Evolutionary conservation across 2,329 filamentous ascomycete species (phyloP).

Genomic region (Phaeosphaeria sp.): DNA sequence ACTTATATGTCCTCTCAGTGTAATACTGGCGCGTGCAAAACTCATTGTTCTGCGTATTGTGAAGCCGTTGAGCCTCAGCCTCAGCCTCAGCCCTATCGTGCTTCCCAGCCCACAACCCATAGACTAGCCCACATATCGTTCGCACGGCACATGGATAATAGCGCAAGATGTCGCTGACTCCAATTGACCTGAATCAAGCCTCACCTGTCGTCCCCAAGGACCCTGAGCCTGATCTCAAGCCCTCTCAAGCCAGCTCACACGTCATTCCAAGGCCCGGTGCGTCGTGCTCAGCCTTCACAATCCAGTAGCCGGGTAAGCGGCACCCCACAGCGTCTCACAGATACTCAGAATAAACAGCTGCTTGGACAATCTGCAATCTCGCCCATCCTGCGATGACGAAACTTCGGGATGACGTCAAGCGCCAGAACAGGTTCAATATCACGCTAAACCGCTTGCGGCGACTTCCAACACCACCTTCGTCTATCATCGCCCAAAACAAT

Average conservation of each 20-base stretch:
- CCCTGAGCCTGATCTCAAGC: not conserved
- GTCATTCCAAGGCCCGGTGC: not conserved
- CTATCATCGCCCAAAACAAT: conserved; percentile 15
- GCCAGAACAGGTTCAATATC: conserved; percentile 3
- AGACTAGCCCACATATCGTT: not conserved
- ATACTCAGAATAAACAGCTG: not conserved
- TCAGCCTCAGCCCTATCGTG: not conserved
- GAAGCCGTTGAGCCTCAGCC: not conserved
- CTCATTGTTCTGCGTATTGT: not conserved
- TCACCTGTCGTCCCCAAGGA: not conserved
- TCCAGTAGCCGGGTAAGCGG: not conserved
- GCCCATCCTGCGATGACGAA: not conserved
- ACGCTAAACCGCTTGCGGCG: not conserved
- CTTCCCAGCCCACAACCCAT: not conserved
- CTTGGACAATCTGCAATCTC: not conserved
- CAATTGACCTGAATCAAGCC: not conserved
- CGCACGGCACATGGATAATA: not conserved
- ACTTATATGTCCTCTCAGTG: no score
- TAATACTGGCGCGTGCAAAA: not conserved
- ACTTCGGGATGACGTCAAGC: not conserved
- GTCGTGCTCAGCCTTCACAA: not conserved
- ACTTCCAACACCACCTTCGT: conserved; percentile 11
- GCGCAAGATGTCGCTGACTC: not conserved
- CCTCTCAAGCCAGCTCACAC: not conserved
- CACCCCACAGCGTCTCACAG: not conserved